phyloP scores from a whole-genome alignment of 208 protist species.

The Trypanosoma theileri region DNA sequence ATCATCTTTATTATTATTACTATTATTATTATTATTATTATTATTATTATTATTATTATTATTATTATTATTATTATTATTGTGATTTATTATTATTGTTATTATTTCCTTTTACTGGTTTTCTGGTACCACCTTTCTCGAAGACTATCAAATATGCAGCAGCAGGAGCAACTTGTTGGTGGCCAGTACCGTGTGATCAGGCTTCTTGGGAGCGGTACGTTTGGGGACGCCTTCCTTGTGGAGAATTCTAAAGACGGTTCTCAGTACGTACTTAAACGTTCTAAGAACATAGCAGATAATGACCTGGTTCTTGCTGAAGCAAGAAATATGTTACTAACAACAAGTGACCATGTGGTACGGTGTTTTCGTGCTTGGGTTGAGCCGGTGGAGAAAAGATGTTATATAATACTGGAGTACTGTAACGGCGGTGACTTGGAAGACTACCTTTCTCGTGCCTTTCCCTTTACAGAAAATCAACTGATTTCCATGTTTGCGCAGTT shows the following conservation, averaged over 20 bases:
- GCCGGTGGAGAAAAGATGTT: conserved; percentile 32
- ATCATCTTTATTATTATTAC: too few species aligned
- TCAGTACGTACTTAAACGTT: conserved; percentile 59
- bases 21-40: too few species aligned
- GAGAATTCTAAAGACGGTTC: conserved; percentile 17
- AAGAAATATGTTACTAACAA: conserved; percentile 43
- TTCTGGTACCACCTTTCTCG: not conserved
- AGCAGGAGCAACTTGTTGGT: not conserved
- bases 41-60: not conserved
- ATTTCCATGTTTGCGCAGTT: conserved; percentile 60
- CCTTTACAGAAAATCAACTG: conserved; percentile 41
- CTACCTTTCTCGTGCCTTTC: conserved; percentile 39
- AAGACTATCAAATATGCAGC: conserved; percentile 14
- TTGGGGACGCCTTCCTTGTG: conserved; percentile 50
- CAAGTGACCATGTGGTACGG: conserved; percentile 57
- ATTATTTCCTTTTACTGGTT: not conserved
- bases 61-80: not conserved
- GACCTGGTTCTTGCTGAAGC: conserved; percentile 37
- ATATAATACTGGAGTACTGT: conserved; percentile 79
- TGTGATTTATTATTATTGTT: not conserved
- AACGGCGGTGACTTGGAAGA: conserved; percentile 54
- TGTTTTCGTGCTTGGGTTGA: conserved; percentile 59
- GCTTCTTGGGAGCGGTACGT: conserved; percentile 43
- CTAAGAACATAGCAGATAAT: conserved; percentile 19
- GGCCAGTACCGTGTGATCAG: conserved; percentile 22